Evolutionary conservation across 106 monocot species (phyloP).

Genomic region (Ottelia alismoides): DNA sequence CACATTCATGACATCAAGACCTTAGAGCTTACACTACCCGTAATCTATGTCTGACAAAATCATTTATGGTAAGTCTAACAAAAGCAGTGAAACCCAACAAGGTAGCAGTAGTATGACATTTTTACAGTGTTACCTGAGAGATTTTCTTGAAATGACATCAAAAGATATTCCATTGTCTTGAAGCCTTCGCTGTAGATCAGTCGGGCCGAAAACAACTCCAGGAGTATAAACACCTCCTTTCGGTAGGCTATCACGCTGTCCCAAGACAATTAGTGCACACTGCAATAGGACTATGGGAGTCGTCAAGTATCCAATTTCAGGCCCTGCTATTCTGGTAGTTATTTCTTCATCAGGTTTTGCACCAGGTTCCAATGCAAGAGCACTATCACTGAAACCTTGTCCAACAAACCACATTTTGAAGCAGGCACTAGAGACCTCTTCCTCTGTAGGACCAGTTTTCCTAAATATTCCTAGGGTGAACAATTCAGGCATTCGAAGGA

Average conservation of each 20-base stretch:
- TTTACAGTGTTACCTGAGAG: no score
- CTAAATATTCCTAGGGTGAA: constrained; percentile 75
- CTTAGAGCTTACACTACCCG: no score
- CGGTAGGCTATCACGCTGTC: constrained; percentile 44
- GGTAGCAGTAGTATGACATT: no score
- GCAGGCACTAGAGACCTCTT: constrained; percentile 61
- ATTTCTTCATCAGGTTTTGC: constrained; percentile 75
- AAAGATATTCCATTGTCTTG: constrained; percentile 87
- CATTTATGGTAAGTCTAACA: no score
- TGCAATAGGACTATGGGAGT: constrained; percentile 84
- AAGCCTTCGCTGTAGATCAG: constrained; percentile 57
- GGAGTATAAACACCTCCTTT: constrained; percentile 74
- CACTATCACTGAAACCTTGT: constrained; percentile 51
- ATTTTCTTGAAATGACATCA: constrained; percentile 54
- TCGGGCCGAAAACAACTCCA: constrained; percentile 70
- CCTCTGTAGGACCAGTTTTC: constrained; percentile 80
- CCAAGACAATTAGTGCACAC: constrained; percentile 61
- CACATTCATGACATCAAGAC: no score
- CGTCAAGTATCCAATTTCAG: constrained; percentile 73
- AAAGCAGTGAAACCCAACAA: no score
- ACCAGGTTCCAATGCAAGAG: constrained; percentile 10
- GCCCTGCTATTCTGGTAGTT: constrained; percentile 74
- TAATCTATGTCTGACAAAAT: no score
- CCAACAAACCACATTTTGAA: constrained; percentile 99
- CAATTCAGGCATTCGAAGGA: constrained; percentile 60